Percentiles rank a stretch among this genome's conserved stretches.
phyloP scores from a whole-genome alignment of 2,329 filamentous ascomycete genomes.

The Cercospora beticola region DNA sequence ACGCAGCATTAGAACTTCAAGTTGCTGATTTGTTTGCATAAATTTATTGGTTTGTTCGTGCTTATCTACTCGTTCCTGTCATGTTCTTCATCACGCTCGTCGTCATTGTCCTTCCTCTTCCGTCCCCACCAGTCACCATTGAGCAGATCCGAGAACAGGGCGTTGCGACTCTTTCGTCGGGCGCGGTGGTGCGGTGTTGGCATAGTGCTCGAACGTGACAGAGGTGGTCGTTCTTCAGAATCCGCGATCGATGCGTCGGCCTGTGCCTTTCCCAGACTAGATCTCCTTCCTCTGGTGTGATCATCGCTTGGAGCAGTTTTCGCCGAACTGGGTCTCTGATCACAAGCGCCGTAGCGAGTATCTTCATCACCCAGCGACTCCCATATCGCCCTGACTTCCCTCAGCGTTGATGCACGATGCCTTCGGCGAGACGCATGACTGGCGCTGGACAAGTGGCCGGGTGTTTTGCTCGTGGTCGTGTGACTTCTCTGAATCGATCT shows the following conservation, averaged over 20 bases:
- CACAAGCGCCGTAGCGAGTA: constrained; percentile 31
- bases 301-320: constrained; percentile 16
- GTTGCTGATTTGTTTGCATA: background rate
- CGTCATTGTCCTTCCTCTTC: constrained; percentile 25
- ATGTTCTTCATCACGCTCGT: background rate
- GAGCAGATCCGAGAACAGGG: constrained; percentile 36
- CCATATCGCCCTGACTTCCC: constrained; percentile 37
- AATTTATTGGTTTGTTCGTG: background rate
- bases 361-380: constrained; percentile 33
- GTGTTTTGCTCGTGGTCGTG: constrained; percentile 17
- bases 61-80: constrained; percentile 3
- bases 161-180: constrained; percentile 30
- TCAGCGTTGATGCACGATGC: constrained; percentile 36
- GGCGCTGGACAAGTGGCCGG: constrained; percentile 11
- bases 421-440: constrained; percentile 27
- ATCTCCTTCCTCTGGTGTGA: background rate
- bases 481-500: constrained; percentile 23
- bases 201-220: constrained; percentile 26
- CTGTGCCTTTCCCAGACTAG: background rate
- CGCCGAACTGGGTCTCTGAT: constrained; percentile 17
- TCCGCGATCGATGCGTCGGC: background rate
- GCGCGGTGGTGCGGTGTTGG: constrained; percentile 20
- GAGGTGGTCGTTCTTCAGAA: background rate
- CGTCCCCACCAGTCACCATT: constrained; percentile 34
- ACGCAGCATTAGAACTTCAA: background rate